A percentile compares a stretch with the other conserved stretches of the same genome.
Evolutionary conservation across 2,329 filamentous ascomycete genomes (phyloP).

Genomic region (Ophiobolus disseminans): DNA sequence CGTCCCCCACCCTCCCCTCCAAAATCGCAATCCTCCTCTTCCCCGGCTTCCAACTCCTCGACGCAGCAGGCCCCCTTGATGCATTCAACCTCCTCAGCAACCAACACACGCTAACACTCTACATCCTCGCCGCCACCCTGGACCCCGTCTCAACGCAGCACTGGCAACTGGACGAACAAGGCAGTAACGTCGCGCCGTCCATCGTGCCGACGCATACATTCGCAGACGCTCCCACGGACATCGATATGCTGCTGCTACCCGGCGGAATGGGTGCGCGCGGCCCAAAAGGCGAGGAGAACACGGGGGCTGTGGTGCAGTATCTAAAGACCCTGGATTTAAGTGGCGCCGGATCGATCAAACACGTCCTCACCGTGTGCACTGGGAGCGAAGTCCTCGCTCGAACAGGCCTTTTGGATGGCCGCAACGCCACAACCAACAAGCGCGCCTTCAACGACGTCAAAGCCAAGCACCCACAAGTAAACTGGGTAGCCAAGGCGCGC

Average conservation of each 20-base stretch:
- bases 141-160: conserved; percentile 44
- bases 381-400: conserved; percentile 66
- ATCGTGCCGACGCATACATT: conserved; percentile 64
- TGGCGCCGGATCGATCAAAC: conserved; percentile 53
- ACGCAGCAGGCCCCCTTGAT: conserved; percentile 56
- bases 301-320: conserved; percentile 54
- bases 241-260: conserved; percentile 72
- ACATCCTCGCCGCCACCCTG: conserved; percentile 43
- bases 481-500: conserved; percentile 68
- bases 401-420: conserved; percentile 66
- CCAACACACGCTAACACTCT: conserved; percentile 35
- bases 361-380: conserved; percentile 71
- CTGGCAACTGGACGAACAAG: conserved; percentile 9
- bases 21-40: conserved; percentile 46
- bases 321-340: conserved; percentile 54
- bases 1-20: conserved; percentile 22
- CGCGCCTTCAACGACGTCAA: conserved; percentile 58
- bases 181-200: conserved; percentile 43
- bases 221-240: conserved; percentile 53
- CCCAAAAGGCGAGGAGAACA: conserved; percentile 32
- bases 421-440: conserved; percentile 72
- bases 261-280: conserved; percentile 62
- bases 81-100: conserved; percentile 51
- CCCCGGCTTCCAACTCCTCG: conserved; percentile 48
- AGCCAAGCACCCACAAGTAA: conserved; percentile 57